Evolutionary conservation across 345 rosid species (phyloP), one percentile per base, ranked within the genome.

Genomic region (Eucalyptus caleyi): DNA sequence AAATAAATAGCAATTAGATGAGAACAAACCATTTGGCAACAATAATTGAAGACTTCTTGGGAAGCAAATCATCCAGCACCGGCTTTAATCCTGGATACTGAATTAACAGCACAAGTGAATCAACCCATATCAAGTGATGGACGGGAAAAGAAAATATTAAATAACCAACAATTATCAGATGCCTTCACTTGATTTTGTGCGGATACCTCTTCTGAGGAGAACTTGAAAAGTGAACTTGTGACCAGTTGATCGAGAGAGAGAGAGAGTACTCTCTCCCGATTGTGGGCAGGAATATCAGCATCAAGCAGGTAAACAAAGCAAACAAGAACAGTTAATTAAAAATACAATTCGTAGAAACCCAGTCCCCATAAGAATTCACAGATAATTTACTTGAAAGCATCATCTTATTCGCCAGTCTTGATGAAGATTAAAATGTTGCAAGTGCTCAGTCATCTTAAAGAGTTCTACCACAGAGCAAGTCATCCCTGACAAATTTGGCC

Each of bases 131-230:
- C 30, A 34, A 89, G 69, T 88, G 88, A 42, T 45, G 40, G 91
- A 18, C 59, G 9, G 77, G n/a, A 91, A 50, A 16, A 44, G 14
- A 37, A 4, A 62, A 18, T 6, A 32, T 16, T 69, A 32, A 69
- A 69, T 34, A 69, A 34, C 26, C 0, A 69, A 18, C 24, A 72
- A 18, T 34, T 34, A 72, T 72, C 82, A 88, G 99, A 98, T 49
- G 99, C 99, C 89, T 98, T 97, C 53, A 98, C 99, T 94, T 98
- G 99, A 93, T 98, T 98, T 87, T 97, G 99, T 59, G 98, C 93
- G 4, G 99, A 98, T 32, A 98, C 96, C 18, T 97, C 99, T 90
- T 98, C 99, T 16, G 93, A 91, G n/a, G n/a, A n/a, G 93, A 97
- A 98, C 95, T 99, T 98, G 90, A 69, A n/a, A 51, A 47, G 44